These are phyloP conservation scores for Amaranthus tricolor DNA, from an alignment of 179 eudicot species.

Conservation along the genomic window DNA sequence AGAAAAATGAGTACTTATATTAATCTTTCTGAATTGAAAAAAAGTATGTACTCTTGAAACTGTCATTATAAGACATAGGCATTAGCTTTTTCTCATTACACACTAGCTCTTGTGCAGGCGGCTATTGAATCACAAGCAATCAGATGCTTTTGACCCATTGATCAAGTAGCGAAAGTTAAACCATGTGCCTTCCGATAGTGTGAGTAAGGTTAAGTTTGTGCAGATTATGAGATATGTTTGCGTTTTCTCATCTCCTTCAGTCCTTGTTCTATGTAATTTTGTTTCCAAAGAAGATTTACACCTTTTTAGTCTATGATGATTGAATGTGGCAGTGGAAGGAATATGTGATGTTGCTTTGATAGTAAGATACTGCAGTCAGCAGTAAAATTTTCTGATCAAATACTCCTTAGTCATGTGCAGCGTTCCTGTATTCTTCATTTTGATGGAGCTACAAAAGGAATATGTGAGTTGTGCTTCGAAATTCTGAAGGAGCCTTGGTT, in stretches of 20 bases:
- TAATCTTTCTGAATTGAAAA: neutral
- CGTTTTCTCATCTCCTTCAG: neutral
- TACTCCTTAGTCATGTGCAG: conserved; percentile 37
- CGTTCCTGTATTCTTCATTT: conserved; percentile 71
- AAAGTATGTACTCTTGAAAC: neutral
- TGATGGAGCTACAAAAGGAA: conserved; percentile 99
- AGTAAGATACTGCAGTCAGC: neutral
- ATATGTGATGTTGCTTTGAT: too few species aligned
- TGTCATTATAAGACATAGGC: neutral
- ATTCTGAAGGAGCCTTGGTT: conserved; percentile 63
- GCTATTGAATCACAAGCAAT: conserved; percentile 31
- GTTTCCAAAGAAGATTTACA: too few species aligned
- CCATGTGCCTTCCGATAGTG: conserved; percentile 30
- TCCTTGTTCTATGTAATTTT: neutral
- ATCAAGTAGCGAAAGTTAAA: conserved; percentile 52
- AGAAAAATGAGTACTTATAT: neutral
- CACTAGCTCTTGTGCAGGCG: conserved; percentile 38
- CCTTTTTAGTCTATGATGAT: neutral
- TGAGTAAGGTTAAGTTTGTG: conserved; percentile 35
- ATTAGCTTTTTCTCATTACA: conserved; percentile 17
- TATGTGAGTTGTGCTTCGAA: conserved; percentile 79
- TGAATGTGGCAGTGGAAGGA: neutral
- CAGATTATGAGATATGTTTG: conserved; percentile 14
- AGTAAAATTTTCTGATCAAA: neutral
- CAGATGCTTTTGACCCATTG: conserved; percentile 26